phyloP scores from a whole-genome alignment of 225 moss, liverwort and hornwort species.

The Neckera pumila region DNA sequence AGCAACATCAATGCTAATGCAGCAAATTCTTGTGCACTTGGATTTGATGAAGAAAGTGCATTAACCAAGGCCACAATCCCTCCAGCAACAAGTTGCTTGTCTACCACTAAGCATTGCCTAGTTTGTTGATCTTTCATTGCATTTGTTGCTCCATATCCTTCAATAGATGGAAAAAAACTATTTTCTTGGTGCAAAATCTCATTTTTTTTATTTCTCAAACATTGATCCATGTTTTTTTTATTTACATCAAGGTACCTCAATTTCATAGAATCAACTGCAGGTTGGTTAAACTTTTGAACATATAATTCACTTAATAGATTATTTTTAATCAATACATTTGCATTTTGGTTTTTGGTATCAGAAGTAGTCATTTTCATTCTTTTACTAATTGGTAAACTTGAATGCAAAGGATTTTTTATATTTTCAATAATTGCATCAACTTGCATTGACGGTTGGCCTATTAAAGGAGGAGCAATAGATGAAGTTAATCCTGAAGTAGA shows the following conservation, averaged over 20 bases:
- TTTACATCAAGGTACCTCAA: neutral
- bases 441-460: conserved; percentile 66
- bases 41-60: conserved; percentile 59
- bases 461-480: conserved; percentile 50
- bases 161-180: neutral
- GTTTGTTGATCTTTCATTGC: neutral
- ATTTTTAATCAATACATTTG: neutral
- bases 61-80: conserved; percentile 52
- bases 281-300: neutral
- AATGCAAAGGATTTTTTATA: neutral
- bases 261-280: neutral
- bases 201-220: neutral
- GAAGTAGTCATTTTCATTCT: conserved; percentile 31
- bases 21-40: conserved; percentile 77
- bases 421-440: conserved; percentile 47
- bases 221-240: neutral
- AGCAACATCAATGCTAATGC: conserved; percentile 71
- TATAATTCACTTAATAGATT: neutral
- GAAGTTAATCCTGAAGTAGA: conserved; percentile 43
- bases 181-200: neutral
- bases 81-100: conserved; percentile 31
- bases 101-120: conserved; percentile 14
- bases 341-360: neutral
- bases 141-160: neutral
- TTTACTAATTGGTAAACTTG: conserved; percentile 11